These are phyloP conservation scores for Tolypocladium inflatum DNA, from an alignment of 2,329 filamentous ascomycete species.

Conservation along the genomic window DNA sequence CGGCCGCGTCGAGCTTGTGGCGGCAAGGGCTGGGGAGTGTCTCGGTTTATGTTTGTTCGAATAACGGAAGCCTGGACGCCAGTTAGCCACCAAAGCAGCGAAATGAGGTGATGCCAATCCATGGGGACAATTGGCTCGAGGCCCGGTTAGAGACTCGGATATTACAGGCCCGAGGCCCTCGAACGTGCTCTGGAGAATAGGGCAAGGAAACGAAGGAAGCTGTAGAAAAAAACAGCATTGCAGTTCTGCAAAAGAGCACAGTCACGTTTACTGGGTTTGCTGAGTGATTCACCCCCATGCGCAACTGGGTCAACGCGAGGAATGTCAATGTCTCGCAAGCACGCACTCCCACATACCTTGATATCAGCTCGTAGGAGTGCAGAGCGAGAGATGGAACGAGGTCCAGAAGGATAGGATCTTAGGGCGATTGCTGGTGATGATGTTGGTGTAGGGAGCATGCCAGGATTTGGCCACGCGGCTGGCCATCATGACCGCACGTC, in stretches of 20 bases:
- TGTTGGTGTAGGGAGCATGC: neutral
- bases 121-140: neutral
- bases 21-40: neutral
- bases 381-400: neutral
- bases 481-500: neutral
- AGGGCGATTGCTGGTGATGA: neutral
- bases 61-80: neutral
- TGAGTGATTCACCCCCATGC: slow-evolving; percentile 1
- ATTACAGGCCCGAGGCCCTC: neutral
- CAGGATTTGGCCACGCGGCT: neutral
- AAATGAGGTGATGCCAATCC: neutral
- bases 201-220: neutral
- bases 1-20: neutral
- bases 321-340: neutral
- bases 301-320: neutral
- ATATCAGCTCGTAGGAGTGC: neutral
- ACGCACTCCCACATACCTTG: neutral
- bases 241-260: neutral
- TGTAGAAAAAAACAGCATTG: neutral
- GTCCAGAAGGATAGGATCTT: neutral
- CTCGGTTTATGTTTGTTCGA: neutral
- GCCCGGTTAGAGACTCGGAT: neutral
- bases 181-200: neutral
- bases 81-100: neutral
- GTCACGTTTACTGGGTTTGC: neutral